Base-by-base conservation (phyloP, 768 basidiomycete species). In the Tylopilus felleus region DNA sequence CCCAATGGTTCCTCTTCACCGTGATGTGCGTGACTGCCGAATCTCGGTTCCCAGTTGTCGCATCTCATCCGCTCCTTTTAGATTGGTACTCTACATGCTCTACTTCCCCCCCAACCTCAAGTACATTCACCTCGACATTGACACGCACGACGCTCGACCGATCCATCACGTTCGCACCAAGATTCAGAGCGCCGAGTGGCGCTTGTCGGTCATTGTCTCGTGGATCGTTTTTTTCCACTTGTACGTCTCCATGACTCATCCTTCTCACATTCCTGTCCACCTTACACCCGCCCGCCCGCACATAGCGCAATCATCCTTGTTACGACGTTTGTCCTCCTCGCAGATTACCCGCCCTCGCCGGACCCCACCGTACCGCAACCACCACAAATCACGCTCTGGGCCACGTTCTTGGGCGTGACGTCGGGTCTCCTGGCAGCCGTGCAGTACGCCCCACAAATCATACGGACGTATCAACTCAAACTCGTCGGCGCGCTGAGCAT, bases 401-500 rank as follows among this genome's bases (percentile, higher is more conserved):
- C 93, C 1, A 88, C 88, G 0, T 89, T 93, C 72, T 79, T 97
- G 5, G 97, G 97, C 8, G 73, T 98, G 22, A 79, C 84, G 2
- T 87, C 91, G 2, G 87, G 91, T 3, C 35, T 85, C 1, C 80
- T 97, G 6, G 88, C 93, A 1, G 81, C 83, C 5, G 73, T 89
- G 6, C 95, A 99, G 70, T 99, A 98, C 56, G 79, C 85, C 0
- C 95, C 96, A 0, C 95, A 97, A 68, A 75, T 99, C 23, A 60
- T 81, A 13, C 83, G 86, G 56, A 98, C 95, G 1, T 97, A 87
- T 61, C 74, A 73, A 5, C 70, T 80, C 28, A 88, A 85, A 64
- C 80, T 96, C 13, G 94, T 98, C 9, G 96, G 96, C 3, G 93
- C 93, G 0, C 75, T 98, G 16, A 94, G 92, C 64, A 90, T 99